Evolutionary conservation across 1,284 basidiomycete genomes (phyloP), one percentile per base, ranked within the genome.

Genomic region (Limonomyces culmigenus): DNA sequence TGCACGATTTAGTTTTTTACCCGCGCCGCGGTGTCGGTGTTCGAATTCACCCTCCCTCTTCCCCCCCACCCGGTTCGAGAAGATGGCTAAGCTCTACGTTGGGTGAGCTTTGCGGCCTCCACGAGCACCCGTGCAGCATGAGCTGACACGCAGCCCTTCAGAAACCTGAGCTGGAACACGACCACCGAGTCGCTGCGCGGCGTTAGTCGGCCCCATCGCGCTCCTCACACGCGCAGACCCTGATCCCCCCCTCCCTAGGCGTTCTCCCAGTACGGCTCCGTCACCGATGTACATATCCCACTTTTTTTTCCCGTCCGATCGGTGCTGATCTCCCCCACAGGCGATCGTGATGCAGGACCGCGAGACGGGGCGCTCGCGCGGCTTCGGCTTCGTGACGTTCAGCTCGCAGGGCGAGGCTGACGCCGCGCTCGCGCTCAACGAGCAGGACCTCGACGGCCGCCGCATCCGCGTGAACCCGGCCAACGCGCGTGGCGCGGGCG

Each of bases 281-380:
- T 86, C 51, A 53, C 75, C 54, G 80, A 85, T 68, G 78, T 84
- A 27, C n/a, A n/a, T 27, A 27, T n/a, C 25, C 25, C n/a, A n/a
- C 10, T 8, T n/a, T 27, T n/a, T n/a, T 27, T n/a, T n/a, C n/a
- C n/a, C n/a, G n/a, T n/a, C n/a, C n/a, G n/a, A n/a, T n/a, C n/a
- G n/a, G n/a, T n/a, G n/a, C n/a, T n/a, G n/a, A n/a, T 8, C 25
- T 27, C 10, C 8, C n/a, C 10, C 10, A 8, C n/a, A 27, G 85
- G 81, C 80, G 50, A 86, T 89, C 59, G 89, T 95, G 62, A 93
- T 93, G 89, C 85, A 88, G 65, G 91, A 95, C 65, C 86, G 89
- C 53, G 89, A 93, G 55, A 93, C 91, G 44, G 85, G 87, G 47
- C 86, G 89, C 53, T 93, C 89, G 47, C 85, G 91, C 52, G 87